Conservation (phyloP, 1,284 basidiomycete species). For the Paramarasmius palmivorus region DNA sequence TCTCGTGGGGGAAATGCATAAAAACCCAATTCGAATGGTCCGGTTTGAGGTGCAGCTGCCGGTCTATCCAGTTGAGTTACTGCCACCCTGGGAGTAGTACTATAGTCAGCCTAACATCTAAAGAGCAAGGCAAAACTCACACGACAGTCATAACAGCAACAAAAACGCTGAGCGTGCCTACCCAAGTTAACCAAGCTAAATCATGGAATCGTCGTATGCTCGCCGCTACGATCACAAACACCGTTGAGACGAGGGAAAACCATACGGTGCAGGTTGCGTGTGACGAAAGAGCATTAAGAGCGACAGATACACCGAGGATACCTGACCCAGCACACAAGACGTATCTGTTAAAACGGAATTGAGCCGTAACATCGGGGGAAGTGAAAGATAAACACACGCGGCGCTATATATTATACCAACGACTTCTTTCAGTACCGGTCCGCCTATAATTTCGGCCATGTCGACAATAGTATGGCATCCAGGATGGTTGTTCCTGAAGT, state of each 20-base stretch:
- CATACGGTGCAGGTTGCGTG: slow-evolving; percentile 1
- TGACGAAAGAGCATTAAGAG: background rate
- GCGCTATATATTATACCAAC: background rate
- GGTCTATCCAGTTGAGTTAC: background rate
- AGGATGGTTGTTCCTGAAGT: slow-evolving; percentile 1
- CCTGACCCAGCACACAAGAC: background rate
- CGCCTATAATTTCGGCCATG: background rate
- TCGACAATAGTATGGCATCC: slow-evolving; percentile 4
- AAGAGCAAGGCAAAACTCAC: background rate
- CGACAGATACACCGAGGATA: slow-evolving; percentile 1
- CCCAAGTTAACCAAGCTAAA: slow-evolving; percentile 1
- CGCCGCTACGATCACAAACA: background rate
- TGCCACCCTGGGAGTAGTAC: background rate
- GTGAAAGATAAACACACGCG: background rate
- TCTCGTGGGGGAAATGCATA: background rate
- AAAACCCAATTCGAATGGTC: background rate
- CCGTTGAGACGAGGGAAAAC: slow-evolving; percentile 2
- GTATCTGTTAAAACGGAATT: background rate
- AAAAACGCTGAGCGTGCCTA: background rate
- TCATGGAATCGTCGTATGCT: slow-evolving; percentile 3
- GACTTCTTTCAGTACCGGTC: background rate
- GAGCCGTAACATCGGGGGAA: background rate
- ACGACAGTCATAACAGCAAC: slow-evolving; percentile 1
- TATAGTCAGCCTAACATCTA: background rate
- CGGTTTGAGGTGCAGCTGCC: background rate